Conservation (phyloP, 2,329 filamentous ascomycete genomes). For the Raffaelea ambrosiae region DNA sequence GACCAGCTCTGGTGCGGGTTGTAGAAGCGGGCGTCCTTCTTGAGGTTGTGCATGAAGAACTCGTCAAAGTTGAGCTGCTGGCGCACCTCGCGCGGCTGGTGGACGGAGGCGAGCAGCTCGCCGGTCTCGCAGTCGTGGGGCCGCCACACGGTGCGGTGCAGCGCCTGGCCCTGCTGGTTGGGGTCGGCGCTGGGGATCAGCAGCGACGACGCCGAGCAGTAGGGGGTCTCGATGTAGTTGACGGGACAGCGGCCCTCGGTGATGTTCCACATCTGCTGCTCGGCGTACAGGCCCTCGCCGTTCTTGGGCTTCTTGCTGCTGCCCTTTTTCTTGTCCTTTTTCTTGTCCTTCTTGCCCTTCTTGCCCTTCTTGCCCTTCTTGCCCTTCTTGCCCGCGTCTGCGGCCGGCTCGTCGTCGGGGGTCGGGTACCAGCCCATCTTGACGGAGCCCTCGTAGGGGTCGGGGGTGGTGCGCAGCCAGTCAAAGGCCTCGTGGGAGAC, state of each 20-base stretch:
- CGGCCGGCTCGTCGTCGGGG: not conserved
- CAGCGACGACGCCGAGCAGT: constrained; percentile 6
- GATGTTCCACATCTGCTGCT: constrained; percentile 8
- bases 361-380: not conserved
- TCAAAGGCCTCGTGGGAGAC: constrained; percentile 1
- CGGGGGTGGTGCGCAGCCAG: not conserved
- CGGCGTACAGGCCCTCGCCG: not conserved
- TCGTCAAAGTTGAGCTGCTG: constrained; percentile 10
- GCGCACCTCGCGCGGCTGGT: constrained; percentile 8
- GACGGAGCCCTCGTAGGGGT: constrained; percentile 5
- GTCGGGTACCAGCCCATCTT: constrained; percentile 1
- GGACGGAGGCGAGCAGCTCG: not conserved
- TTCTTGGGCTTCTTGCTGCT: not conserved
- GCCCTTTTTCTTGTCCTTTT: too few relatives aligned
- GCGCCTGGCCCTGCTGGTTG: constrained; percentile 1
- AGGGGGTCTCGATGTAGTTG: constrained; percentile 9
- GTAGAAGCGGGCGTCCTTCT: constrained; percentile 7
- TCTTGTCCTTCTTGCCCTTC: not conserved
- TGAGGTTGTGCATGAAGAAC: constrained; percentile 7
- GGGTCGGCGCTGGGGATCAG: not conserved
- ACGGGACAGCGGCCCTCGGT: constrained; percentile 8
- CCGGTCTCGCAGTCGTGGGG: constrained; percentile 7
- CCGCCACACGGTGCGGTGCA: constrained; percentile 8
- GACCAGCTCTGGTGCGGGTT: not conserved
- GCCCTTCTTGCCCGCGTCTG: too few relatives aligned